Evolutionary conservation across 768 basidiomycete species (phyloP), one percentile per base, ranked within the genome.

Genomic region (Termitomyces sp.): DNA sequence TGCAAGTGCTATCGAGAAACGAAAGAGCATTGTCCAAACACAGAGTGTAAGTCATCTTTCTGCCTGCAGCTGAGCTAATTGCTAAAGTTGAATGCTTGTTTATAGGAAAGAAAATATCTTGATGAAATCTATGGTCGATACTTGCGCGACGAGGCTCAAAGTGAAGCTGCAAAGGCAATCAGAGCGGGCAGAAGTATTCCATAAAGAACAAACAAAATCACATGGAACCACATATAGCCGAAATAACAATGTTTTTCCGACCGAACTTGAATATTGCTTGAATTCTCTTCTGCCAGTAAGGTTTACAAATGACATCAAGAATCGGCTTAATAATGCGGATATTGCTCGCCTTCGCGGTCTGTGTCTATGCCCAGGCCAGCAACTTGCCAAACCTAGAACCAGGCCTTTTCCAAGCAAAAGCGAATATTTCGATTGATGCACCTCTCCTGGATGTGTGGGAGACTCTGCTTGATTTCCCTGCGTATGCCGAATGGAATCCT

Each of bases 131-230:
- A 81, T 58, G 77, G 72, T 8, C 76, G 83, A 4, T 87, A 84
- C 65, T 69, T 86, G 41, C 75, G 76, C 8, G 76, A 87, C 61
- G 81, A 84, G 61, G 78, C 81, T 2, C 76, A 80, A 65, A 79
- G 80, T 58, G 80, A 79, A 51, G 76, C 74, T 31, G 81, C 81
- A 0, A 81, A 79, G 59, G 82, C 80, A 5, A 76, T 75, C 13
- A 72, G 80, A 47, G 74, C 72, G 27, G 79, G 80, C 5, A 68
- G 70, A 58, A 55, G 59, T 8, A 69, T 82, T 65, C 81, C 77
- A 50, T 76, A 63, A 69, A 37, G 26, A 42, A 13, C n/a, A 1
- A 39, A 39, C 2, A 5, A 37, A 16, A 18, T 18, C 16, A 37
- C 5, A 37, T 32, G 32, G 34, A 36, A 36, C 9, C 9, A 36